Conservation (phyloP, 495 filamentous ascomycete genomes). For the Trichoderma virens region DNA sequence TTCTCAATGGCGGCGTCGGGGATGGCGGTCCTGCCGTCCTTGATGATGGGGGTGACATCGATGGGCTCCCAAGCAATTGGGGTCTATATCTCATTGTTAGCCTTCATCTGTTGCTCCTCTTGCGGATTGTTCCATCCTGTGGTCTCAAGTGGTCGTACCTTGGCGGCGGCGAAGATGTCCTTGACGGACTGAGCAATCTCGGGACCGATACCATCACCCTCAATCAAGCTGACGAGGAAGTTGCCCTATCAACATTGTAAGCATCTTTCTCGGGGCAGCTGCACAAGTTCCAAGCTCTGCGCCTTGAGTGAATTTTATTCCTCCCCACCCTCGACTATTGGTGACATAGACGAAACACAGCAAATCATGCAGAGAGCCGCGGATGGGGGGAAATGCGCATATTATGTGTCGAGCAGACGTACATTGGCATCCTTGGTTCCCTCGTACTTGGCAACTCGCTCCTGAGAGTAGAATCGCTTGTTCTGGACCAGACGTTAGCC, state of each 20-base stretch:
- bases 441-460: constrained; percentile 85
- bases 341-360: constrained; percentile 9
- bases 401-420: constrained; percentile 29
- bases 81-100: constrained; percentile 45
- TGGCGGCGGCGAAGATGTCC: constrained; percentile 92
- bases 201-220: constrained; percentile 97
- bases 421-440: constrained; percentile 84
- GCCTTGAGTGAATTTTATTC: constrained; percentile 5
- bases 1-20: constrained; percentile 81
- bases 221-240: constrained; percentile 92
- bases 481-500: constrained; percentile 21
- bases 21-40: constrained; percentile 89
- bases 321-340: background rate
- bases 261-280: constrained; percentile 20
- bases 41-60: constrained; percentile 86
- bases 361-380: background rate
- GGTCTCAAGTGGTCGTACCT: constrained; percentile 44
- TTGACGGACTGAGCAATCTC: constrained; percentile 97
- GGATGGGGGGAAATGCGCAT: background rate
- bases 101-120: constrained; percentile 9
- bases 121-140: background rate
- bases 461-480: constrained; percentile 44
- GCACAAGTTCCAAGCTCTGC: constrained; percentile 10
- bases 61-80: constrained; percentile 96
- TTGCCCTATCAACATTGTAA: constrained; percentile 59